Evolutionary conservation across 164 flowering plant species (phyloP).

Genomic region (Amborella trichopoda): DNA sequence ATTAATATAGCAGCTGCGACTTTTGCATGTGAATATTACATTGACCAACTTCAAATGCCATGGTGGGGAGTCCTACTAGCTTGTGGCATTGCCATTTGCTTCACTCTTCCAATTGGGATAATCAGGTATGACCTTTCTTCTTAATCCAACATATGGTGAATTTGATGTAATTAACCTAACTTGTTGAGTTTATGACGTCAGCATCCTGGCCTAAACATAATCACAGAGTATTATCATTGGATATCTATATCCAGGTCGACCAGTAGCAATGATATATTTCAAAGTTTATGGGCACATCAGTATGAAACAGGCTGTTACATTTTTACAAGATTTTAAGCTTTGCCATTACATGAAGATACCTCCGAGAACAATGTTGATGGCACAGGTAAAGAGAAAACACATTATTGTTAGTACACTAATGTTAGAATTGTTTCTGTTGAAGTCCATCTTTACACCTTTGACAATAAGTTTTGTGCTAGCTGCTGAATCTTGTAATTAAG

Average conservation of each 20-base stretch:
- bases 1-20: slow-evolving; percentile 9
- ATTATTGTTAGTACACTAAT: no score
- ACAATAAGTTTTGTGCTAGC: no score
- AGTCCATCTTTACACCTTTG: no score
- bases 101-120: slow-evolving; percentile 37
- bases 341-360: slow-evolving; percentile 44
- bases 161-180: no score
- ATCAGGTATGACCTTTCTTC: slow-evolving; percentile 52
- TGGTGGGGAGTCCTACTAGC: slow-evolving; percentile 38
- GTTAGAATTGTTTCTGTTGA: no score
- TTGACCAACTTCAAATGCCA: slow-evolving; percentile 28
- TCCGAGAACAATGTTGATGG: slow-evolving; percentile 34
- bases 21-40: slow-evolving; percentile 15
- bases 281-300: slow-evolving; percentile 32
- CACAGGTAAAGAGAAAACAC: slow-evolving; percentile 25
- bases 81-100: slow-evolving; percentile 19
- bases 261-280: slow-evolving; percentile 35
- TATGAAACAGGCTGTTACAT: slow-evolving; percentile 27
- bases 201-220: slow-evolving; percentile 56
- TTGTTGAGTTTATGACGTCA: no score
- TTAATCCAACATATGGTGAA: no score
- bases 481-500: no score
- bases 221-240: slow-evolving; percentile 34
- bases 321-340: slow-evolving; percentile 33
- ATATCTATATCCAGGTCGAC: slow-evolving; percentile 20